Conservation (phyloP, 306 rosid genomes). For the Fragaria iinumae region DNA sequence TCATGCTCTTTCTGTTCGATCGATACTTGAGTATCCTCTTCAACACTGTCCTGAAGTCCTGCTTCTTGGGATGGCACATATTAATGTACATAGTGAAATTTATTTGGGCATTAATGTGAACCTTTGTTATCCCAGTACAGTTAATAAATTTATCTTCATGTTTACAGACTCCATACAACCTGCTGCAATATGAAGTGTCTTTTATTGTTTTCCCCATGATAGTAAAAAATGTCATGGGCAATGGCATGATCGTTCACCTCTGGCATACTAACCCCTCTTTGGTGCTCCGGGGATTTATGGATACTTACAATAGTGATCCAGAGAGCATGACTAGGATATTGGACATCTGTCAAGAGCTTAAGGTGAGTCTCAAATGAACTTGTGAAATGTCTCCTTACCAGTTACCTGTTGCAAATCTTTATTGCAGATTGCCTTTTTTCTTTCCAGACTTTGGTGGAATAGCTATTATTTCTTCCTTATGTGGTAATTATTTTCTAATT, state of each 20-base stretch:
- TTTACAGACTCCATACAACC: slow-evolving; percentile 88
- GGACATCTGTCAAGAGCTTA: slow-evolving; percentile 82
- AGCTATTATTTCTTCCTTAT: background rate
- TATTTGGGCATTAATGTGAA: background rate
- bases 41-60: slow-evolving; percentile 86
- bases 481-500: slow-evolving; percentile 23
- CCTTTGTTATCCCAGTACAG: background rate
- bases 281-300: slow-evolving; percentile 76
- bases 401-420: background rate
- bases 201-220: slow-evolving; percentile 61
- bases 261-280: slow-evolving; percentile 77
- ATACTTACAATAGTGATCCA: slow-evolving; percentile 58
- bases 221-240: slow-evolving; percentile 50
- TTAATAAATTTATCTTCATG: slow-evolving; percentile 23
- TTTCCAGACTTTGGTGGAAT: background rate
- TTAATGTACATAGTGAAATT: slow-evolving; percentile 51
- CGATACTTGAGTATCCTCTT: slow-evolving; percentile 79
- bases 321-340: slow-evolving; percentile 57
- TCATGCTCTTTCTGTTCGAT: slow-evolving; percentile 76
- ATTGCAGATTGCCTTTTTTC: slow-evolving; percentile 3
- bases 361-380: slow-evolving; percentile 48
- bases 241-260: slow-evolving; percentile 67
- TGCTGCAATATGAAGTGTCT: slow-evolving; percentile 82
- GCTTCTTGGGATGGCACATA: slow-evolving; percentile 87
- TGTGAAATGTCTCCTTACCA: slow-evolving; percentile 18